Percentiles rank a stretch among this genome's conserved stretches.
Conservation (phyloP, 495 filamentous ascomycete genomes). For the Hypoxylon fragiforme region DNA sequence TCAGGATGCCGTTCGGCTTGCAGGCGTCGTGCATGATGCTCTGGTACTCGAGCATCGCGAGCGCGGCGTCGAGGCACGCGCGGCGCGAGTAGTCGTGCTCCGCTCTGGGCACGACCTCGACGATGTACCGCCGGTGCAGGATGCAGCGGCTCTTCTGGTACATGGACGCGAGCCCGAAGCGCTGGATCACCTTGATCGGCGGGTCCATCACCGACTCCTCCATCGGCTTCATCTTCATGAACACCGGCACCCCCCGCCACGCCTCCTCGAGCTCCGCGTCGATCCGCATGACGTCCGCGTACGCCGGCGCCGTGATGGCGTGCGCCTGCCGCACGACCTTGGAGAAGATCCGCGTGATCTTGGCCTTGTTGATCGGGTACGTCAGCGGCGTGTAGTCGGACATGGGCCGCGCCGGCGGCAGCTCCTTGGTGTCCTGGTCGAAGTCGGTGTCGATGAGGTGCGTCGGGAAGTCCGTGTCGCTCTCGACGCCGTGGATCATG, state of each 20-base stretch:
- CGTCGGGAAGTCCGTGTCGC: constrained; percentile 49
- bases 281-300: constrained; percentile 68
- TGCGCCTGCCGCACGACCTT: constrained; percentile 47
- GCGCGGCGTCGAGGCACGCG: constrained; percentile 67
- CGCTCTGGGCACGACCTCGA: constrained; percentile 55
- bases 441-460: constrained; percentile 58
- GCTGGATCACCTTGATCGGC: constrained; percentile 65
- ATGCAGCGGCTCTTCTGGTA: constrained; percentile 76
- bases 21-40: constrained; percentile 42
- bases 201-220: constrained; percentile 66
- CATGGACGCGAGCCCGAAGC: constrained; percentile 69
- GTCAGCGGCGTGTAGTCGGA: constrained; percentile 53
- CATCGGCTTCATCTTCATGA: constrained; percentile 61
- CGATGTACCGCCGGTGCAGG: constrained; percentile 73
- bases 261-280: constrained; percentile 64
- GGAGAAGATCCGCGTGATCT: constrained; percentile 42
- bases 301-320: constrained; percentile 47
- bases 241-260: constrained; percentile 58
- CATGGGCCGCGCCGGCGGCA: constrained; percentile 48
- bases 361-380: constrained; percentile 53
- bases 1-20: constrained; percentile 44
- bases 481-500: constrained; percentile 52
- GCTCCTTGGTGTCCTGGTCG: constrained; percentile 42
- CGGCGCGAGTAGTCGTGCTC: constrained; percentile 70
- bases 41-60: constrained; percentile 60